phyloP scores from a whole-genome alignment of 768 basidiomycete genomes.

The Mycena venus region DNA sequence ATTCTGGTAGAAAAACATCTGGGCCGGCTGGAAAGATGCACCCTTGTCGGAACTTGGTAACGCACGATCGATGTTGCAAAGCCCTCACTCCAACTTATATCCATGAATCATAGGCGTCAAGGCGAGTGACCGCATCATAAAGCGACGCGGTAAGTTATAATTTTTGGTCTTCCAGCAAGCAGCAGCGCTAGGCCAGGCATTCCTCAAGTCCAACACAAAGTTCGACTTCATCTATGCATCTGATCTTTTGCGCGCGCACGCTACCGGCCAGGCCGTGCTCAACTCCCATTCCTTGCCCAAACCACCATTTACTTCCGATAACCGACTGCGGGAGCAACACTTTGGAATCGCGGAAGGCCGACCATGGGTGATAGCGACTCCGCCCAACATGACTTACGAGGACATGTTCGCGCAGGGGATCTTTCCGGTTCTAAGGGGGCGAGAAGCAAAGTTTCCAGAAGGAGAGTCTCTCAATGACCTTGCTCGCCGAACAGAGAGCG shows the following conservation, averaged over 20 bases:
- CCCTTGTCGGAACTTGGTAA: conserved; percentile 80
- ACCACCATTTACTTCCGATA: conserved; percentile 67
- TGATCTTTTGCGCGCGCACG: conserved; percentile 72
- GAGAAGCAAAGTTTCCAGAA: conserved; percentile 70
- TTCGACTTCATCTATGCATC: conserved; percentile 77
- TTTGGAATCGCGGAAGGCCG: conserved; percentile 82
- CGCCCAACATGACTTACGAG: conserved; percentile 50
- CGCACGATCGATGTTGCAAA: conserved; percentile 31
- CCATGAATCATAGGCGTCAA: conserved; percentile 28
- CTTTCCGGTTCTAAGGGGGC: conserved; percentile 65
- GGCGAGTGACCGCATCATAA: conserved; percentile 26
- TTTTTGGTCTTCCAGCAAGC: conserved; percentile 61
- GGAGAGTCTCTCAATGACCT: conserved; percentile 80
- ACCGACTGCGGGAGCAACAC: conserved; percentile 75
- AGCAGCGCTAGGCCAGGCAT: conserved; percentile 67
- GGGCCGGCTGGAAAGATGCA: conserved; percentile 86
- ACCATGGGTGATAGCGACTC: conserved; percentile 54
- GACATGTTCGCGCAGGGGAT: conserved; percentile 63
- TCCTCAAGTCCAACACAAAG: conserved; percentile 53
- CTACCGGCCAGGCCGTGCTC: conserved; percentile 71
- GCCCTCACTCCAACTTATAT: not conserved
- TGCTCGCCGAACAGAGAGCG: conserved; percentile 63
- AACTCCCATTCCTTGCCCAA: conserved; percentile 64
- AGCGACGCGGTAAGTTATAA: not conserved
- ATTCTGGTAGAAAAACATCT: conserved; percentile 54